Percentiles rank a stretch among this genome's conserved stretches.
phyloP scores from a whole-genome alignment of 768 basidiomycete species.

The Gyrodon lividus region DNA sequence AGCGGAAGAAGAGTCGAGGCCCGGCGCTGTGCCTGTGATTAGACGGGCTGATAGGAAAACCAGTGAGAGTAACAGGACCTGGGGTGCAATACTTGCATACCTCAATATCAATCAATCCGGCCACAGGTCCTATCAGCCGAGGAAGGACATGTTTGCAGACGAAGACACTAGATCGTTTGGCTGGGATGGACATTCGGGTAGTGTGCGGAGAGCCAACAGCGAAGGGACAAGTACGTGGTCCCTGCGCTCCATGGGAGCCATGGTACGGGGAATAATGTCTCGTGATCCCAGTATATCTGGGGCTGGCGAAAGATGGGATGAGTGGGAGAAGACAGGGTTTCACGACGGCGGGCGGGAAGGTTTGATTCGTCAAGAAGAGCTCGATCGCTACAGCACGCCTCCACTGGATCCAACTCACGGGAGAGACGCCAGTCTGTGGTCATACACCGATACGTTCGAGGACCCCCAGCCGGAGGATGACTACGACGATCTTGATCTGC shows the following conservation, averaged over 20 bases:
- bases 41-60: slow-evolving; percentile 2
- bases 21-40: slow-evolving; percentile 6
- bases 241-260: slow-evolving; percentile 39
- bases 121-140: slow-evolving; percentile 20
- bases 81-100: slow-evolving; percentile 17
- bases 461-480: slow-evolving; percentile 27
- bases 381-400: neutral
- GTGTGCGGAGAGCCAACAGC: slow-evolving; percentile 37
- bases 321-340: slow-evolving; percentile 21
- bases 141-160: slow-evolving; percentile 76
- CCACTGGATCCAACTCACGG: slow-evolving; percentile 10
- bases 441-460: slow-evolving; percentile 48
- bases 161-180: slow-evolving; percentile 62
- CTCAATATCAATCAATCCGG: slow-evolving; percentile 22
- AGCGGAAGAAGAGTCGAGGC: slow-evolving; percentile 4
- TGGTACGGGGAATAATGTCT: slow-evolving; percentile 29
- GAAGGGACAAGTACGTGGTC: slow-evolving; percentile 53
- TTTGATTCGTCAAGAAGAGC: slow-evolving; percentile 21
- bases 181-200: slow-evolving; percentile 13
- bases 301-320: slow-evolving; percentile 11
- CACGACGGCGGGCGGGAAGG: slow-evolving; percentile 15
- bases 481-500: slow-evolving; percentile 14
- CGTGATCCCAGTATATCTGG: slow-evolving; percentile 28
- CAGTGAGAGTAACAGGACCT: neutral
- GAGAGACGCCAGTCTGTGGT: slow-evolving; percentile 22